Evolutionary conservation across 352 stramenopile genomes (phyloP), one percentile per base, ranked within the genome.

Genomic region (Globisporangium carolinianum): DNA sequence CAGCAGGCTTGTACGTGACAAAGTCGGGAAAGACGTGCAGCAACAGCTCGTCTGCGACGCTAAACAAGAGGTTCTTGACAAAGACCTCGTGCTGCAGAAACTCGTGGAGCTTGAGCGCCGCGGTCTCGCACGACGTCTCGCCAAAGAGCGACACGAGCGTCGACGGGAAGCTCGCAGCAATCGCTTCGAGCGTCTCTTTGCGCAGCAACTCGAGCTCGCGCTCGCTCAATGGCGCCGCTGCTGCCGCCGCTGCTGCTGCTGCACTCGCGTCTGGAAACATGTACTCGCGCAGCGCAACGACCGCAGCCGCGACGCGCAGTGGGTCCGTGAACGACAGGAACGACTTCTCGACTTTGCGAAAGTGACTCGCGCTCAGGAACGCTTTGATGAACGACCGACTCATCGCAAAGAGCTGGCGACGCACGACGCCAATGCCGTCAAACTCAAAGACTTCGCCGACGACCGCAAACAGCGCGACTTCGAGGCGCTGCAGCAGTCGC

Each of bases 71-170:
- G 57, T 92, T 95, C 71, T 92, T 92, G 41, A 93, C 73, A 62
- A 93, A 87, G n/a, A 89, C 69, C 57, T 92, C 80, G 71, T 93
- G 83, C 70, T 95, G 85, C 57, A 93, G 52, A 50, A 95, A 92
- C 65, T 92, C 83, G 62, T 93, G 83, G 47, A 95, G 66, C 68
- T 95, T 94, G 57, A 89, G 69, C 49, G 78, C 76, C 47, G 78
- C 84, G 60, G 86, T 89, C 58, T 86, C 72, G 49, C 76, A 86
- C 32, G 84, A 78, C 18, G 60, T 79, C 17, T 94, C 82, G 54
- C 85, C 85, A 43, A 94, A 86, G 53, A 94, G 75, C 54, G 82
- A 91, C 51, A 89, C 62, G 43, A 79, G 71, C 38, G 77, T 83
- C 9, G 81, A 83, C 17, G 85, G 85, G 45, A 89, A 83, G 66